Base-by-base conservation (phyloP, 129 eudicot genomes). In the Smallanthus sonchifolius region DNA sequence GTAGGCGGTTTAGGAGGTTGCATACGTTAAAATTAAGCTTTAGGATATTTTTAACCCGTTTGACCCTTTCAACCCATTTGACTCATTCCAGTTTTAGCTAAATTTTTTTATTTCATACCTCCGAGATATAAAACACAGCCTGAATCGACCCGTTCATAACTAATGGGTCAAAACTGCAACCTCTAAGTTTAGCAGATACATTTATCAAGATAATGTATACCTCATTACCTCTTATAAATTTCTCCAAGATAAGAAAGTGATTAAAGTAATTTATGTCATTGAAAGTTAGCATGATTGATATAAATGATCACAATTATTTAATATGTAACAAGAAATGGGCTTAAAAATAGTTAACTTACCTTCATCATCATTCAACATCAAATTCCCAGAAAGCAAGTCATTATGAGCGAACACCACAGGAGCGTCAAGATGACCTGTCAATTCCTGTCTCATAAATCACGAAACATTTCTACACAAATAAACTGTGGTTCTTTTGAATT, bases 381-480 rank as follows among this genome's bases (percentile, higher is more conserved):
- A 67, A 75, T 92, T 92, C 60, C 98, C 98, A 15, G 92, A 92
- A 78, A 93, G 95, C 71, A 93, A 71, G 81, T 92, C 98, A 72
- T 92, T 92, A 81, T 92, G 98, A 80, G 86, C 87, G 79, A 79
- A 92, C 56, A 92, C 96, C 70, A 92, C 96, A 30, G 98, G 96
- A 74, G 98, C 88, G 70, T 83, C 24, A 72, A 92, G 87, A 48
- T 63, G 80, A 80, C 79, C 94, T 54, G 98, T 87, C 87, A 92
- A 71, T 80, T 85, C 94, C 96, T 92, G 95, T 84, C 78, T 77
- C 83, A 83, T 38, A 80, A 68, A 79, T 73, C 76, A 81, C 60
- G 35, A 82, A 45, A 83, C 56, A 48, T 57, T 82, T 82, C 66
- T 59, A 39, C 62, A 77, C 56, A 73, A 34, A 76, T 75, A 64